Percentiles rank a stretch among this genome's conserved stretches.
These are phyloP conservation scores for Rhizopus sp. DNA, from an alignment of 371 early-diverging fungal genomes.

Conservation along the genomic window DNA sequence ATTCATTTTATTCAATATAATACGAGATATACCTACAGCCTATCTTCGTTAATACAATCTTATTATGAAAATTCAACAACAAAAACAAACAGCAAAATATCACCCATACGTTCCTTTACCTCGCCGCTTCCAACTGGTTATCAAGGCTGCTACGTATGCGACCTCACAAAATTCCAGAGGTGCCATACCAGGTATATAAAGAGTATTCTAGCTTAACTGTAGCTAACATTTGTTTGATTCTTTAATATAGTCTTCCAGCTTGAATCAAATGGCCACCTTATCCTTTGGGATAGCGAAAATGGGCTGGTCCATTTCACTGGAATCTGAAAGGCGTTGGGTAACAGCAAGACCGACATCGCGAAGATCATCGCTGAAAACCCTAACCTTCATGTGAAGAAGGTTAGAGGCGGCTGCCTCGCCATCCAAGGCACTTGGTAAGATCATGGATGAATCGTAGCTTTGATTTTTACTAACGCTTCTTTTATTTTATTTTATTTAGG, in stretches of 20 bases:
- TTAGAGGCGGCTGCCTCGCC: conserved; percentile 71
- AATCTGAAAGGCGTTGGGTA: conserved; percentile 73
- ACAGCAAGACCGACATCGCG: conserved; percentile 68
- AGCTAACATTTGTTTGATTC: no score
- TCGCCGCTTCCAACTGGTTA: no score
- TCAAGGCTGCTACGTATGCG: no score
- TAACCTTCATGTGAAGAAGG: conserved; percentile 59
- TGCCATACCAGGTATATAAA: conserved; percentile 68
- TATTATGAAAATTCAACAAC: no score
- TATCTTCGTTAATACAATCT: no score
- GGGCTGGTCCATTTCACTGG: conserved; percentile 74
- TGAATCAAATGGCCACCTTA: conserved; percentile 53
- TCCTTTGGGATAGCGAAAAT: conserved; percentile 68
- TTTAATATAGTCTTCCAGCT: no score
- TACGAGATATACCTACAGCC: no score
- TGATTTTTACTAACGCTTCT: background rate
- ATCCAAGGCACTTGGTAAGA: conserved; percentile 74
- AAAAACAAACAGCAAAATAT: no score
- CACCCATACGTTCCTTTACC: no score
- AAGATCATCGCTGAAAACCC: conserved; percentile 69
- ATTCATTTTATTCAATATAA: no score
- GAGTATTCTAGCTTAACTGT: no score
- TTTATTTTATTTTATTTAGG: conserved; percentile 28
- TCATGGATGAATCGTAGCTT: no score
- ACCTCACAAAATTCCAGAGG: conserved; percentile 68